These are phyloP conservation scores for Pyrenophora teres DNA, from an alignment of 2,329 filamentous ascomycete genomes.

Conservation along the genomic window DNA sequence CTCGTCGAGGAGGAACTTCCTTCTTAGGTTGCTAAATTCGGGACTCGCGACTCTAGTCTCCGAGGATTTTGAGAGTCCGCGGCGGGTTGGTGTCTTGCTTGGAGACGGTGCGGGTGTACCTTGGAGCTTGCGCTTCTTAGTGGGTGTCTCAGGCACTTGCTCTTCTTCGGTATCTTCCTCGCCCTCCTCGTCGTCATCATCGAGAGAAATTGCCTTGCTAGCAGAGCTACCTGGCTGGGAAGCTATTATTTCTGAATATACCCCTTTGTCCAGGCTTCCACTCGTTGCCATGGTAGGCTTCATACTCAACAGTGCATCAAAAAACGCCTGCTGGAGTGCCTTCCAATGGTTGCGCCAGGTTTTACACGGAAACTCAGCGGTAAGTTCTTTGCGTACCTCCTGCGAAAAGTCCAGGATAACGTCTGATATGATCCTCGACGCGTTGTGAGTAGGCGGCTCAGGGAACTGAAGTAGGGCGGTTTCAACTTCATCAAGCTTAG, in stretches of 20 bases:
- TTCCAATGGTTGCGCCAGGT: slow-evolving; percentile 52
- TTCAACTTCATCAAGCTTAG: slow-evolving; percentile 58
- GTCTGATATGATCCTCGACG: slow-evolving; percentile 67
- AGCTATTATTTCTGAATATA: slow-evolving; percentile 9
- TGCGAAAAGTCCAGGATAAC: slow-evolving; percentile 63
- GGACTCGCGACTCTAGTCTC: neutral
- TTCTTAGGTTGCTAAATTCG: slow-evolving; percentile 10
- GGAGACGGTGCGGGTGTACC: slow-evolving; percentile 4
- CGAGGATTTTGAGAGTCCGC: neutral
- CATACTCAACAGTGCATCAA: slow-evolving; percentile 42
- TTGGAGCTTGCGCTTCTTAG: slow-evolving; percentile 42
- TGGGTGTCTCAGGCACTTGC: slow-evolving; percentile 19
- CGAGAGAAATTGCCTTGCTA: slow-evolving; percentile 19
- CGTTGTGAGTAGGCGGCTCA: slow-evolving; percentile 66
- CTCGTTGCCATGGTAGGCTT: slow-evolving; percentile 32
- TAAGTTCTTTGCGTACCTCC: slow-evolving; percentile 59
- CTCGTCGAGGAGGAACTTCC: slow-evolving; percentile 37
- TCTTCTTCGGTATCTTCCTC: neutral
- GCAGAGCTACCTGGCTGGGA: slow-evolving; percentile 13
- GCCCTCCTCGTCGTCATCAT: slow-evolving; percentile 21
- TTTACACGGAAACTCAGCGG: slow-evolving; percentile 53
- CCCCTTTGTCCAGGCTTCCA: slow-evolving; percentile 17
- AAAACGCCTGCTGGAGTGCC: slow-evolving; percentile 58
- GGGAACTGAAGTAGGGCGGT: slow-evolving; percentile 63
- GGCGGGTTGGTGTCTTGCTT: neutral